Percentiles rank a stretch among this genome's conserved stretches.
Conservation (phyloP, 768 basidiomycete genomes). For the Russula virescens region DNA sequence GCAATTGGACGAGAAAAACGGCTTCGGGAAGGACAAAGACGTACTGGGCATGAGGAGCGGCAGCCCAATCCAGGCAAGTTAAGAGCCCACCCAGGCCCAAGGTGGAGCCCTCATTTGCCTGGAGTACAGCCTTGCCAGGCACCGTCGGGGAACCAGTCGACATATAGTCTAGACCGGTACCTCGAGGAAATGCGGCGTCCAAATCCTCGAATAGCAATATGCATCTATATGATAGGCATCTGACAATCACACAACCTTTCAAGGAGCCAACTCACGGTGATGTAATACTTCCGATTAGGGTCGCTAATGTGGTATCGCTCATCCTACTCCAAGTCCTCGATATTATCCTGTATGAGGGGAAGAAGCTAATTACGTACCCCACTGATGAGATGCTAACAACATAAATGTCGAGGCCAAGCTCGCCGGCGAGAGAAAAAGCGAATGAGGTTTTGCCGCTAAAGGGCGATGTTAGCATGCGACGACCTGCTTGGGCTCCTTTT, state of each 20-base stretch:
- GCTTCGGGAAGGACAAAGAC: constrained; percentile 29
- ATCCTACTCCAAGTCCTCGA: constrained; percentile 52
- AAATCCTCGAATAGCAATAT: constrained; percentile 93
- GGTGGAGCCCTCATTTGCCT: constrained; percentile 68
- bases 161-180: constrained; percentile 52
- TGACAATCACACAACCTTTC: constrained; percentile 16
- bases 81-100: constrained; percentile 78
- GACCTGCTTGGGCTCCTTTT: not conserved
- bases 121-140: constrained; percentile 29
- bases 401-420: constrained; percentile 85
- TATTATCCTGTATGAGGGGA: constrained; percentile 14
- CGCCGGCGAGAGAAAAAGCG: constrained; percentile 78
- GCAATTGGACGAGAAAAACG: constrained; percentile 6
- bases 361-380: constrained; percentile 45
- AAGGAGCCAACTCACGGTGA: constrained; percentile 47
- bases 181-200: constrained; percentile 85
- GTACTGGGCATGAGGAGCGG: constrained; percentile 79
- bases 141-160: constrained; percentile 33
- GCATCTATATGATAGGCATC: constrained; percentile 46
- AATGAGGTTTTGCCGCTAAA: constrained; percentile 77
- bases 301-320: constrained; percentile 84
- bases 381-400: constrained; percentile 85
- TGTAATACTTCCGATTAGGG: constrained; percentile 83
- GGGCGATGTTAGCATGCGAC: constrained; percentile 12
- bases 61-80: constrained; percentile 81